Evolutionary conservation across 805 yeast species (phyloP), one percentile per base, ranked within the genome.

Genomic region (Clavispora carvajalis): DNA sequence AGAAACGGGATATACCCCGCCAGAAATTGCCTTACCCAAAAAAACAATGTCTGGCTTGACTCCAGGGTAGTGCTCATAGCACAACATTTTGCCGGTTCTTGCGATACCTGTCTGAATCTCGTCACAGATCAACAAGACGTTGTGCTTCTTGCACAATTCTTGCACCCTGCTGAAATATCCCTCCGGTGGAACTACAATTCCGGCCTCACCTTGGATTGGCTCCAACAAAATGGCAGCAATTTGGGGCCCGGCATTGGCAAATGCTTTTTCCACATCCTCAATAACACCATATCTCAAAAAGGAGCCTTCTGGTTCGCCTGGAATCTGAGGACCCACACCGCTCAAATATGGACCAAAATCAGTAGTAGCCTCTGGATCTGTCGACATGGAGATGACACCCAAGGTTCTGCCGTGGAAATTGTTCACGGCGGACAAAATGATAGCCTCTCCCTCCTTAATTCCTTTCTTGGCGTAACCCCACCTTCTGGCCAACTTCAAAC

Each of bases 121-220:
- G 62, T 91, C 98, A 59, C 95, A 88, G 65, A 91, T 90, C 55
- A 91, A 77, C 60, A 91, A 71, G 24, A 87, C 90, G 56, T 91
- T 89, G 74, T 90, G 73, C 65, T 88, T 68, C 55, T 78, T 79
- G 71, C 96, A 88, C 47, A 88, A 72, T 40, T 67, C 80, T 51
- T 77, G 77, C 23, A 90, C 96, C 53, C 73, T 69, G 39, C 80
- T 65, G 51, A 91, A 75, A 69, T 90, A 91, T 54, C 78, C 95
- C 37, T 61, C 67, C 50, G 93, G 93, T 39, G 98, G 97, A 19
- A 90, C 96, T 21, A 90, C 91, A 51, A 91, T 91, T 53, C 98
- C 98, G 24, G 98, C 98, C 64, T 91, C 98, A 62, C 98, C 98
- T 65, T 91, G 98, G 57, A 90, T 90, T 47, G 97, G 97, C 69